Percentiles rank a stretch among this genome's conserved stretches.
phyloP scores from a whole-genome alignment of 2,329 filamentous ascomycete species.

The Pleurostoma richardsiae region DNA sequence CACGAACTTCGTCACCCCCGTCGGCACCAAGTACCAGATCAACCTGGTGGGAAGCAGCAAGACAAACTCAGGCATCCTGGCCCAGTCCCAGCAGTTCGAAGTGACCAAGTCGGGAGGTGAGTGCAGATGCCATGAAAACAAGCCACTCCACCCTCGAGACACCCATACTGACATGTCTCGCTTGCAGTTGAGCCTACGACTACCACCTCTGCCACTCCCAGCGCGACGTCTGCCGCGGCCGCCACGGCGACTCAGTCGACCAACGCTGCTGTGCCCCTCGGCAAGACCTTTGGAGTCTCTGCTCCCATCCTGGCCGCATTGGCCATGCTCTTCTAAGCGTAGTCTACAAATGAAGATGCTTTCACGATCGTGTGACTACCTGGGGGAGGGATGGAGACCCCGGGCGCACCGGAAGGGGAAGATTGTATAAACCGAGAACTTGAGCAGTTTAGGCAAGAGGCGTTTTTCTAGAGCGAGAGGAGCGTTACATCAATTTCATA shows the following conservation, averaged over 20 bases:
- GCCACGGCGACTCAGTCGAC: background rate
- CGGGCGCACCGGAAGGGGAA: too few species aligned
- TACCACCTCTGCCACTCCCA: background rate
- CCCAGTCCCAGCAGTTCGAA: slow-evolving; percentile 21
- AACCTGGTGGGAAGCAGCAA: slow-evolving; percentile 27
- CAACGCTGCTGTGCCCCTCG: background rate
- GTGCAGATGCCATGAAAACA: background rate
- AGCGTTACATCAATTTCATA: too few species aligned
- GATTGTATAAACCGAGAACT: too few species aligned
- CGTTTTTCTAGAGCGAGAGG: too few species aligned
- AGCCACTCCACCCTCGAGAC: background rate
- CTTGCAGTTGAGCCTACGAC: background rate
- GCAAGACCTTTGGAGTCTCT: background rate
- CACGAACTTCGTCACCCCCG: slow-evolving; percentile 18
- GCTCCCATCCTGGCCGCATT: background rate
- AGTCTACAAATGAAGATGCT: too few species aligned
- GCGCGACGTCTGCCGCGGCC: background rate
- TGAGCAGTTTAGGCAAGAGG: too few species aligned
- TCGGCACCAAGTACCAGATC: slow-evolving; percentile 29
- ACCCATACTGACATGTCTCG: background rate
- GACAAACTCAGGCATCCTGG: slow-evolving; percentile 30
- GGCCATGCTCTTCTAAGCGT: background rate
- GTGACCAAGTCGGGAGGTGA: slow-evolving; percentile 15
- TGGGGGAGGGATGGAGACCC: too few species aligned
- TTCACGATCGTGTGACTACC: too few species aligned